Evolutionary conservation across 2,329 filamentous ascomycete species (phyloP).

Genomic region (Blumeria graminis): DNA sequence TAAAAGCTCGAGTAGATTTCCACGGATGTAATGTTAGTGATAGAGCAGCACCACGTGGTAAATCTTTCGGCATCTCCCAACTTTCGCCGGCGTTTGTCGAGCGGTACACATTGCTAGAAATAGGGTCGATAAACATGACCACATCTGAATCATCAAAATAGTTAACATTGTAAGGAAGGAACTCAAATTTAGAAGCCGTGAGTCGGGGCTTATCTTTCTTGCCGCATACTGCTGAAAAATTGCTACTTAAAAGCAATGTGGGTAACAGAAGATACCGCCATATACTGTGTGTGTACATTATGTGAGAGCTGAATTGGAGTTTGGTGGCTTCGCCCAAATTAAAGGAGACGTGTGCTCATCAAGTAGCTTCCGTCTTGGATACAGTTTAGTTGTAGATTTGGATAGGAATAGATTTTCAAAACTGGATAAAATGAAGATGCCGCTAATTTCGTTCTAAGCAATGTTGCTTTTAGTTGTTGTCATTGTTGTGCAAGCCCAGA

Average conservation of each 20-base stretch:
- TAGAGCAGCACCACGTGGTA: constrained; percentile 36
- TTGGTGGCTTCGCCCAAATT: no score
- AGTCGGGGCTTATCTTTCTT: constrained; percentile 32
- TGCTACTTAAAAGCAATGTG: constrained; percentile 7
- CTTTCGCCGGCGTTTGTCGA: constrained; percentile 58
- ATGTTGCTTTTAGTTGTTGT: no score
- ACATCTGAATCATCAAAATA: constrained; percentile 84
- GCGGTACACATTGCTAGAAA: constrained; percentile 42
- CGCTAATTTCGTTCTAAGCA: no score
- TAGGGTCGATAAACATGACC: constrained; percentile 47
- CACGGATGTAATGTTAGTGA: constrained; percentile 54
- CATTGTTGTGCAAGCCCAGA: no score
- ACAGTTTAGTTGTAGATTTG: no score
- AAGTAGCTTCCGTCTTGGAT: no score
- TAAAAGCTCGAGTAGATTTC: constrained; percentile 57
- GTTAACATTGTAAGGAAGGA: constrained; percentile 43
- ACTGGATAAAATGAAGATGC: no score
- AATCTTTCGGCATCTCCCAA: constrained; percentile 43
- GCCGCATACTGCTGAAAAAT: constrained; percentile 7
- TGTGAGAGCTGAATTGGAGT: no score
- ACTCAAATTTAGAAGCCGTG: constrained; percentile 37
- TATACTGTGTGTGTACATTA: constrained; percentile 2
- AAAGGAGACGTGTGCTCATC: no score
- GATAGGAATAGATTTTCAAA: no score
- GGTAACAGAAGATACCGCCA: constrained; percentile 14